Percentiles rank a stretch among this genome's conserved stretches.
Evolutionary conservation across 805 yeast genomes (phyloP).

Genomic region (Blastobotrys terrestris): DNA sequence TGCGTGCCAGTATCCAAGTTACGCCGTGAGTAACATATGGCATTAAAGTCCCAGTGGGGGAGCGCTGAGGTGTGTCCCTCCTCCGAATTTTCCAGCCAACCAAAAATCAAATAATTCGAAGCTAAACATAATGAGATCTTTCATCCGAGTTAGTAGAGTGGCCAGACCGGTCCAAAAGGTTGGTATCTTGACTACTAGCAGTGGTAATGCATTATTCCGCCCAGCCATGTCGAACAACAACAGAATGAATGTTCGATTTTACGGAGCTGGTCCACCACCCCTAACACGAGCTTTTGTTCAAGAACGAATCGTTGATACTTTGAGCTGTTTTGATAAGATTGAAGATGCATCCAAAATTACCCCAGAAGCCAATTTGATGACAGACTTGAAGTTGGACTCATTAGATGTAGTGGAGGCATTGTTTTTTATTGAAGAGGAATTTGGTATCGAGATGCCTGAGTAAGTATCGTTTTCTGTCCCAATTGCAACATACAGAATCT

Average conservation of each 20-base stretch:
- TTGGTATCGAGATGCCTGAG: slow-evolving; percentile 53
- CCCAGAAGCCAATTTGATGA: slow-evolving; percentile 32
- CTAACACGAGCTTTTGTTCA: slow-evolving; percentile 73
- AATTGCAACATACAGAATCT: not conserved
- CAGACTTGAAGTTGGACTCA: slow-evolving; percentile 83
- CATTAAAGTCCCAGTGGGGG: not conserved
- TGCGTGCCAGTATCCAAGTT: no score
- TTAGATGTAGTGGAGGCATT: slow-evolving; percentile 92
- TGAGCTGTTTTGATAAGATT: slow-evolving; percentile 52
- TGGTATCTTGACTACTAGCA: not conserved
- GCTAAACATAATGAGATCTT: not conserved
- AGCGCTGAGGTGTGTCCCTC: not conserved
- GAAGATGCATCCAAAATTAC: slow-evolving; percentile 15
- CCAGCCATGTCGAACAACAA: not conserved
- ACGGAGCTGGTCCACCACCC: slow-evolving; percentile 54
- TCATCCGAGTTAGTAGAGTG: not conserved
- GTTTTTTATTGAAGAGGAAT: slow-evolving; percentile 93
- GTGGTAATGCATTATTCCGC: not conserved
- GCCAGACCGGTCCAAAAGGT: not conserved
- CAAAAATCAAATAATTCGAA: not conserved
- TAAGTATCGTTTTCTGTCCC: slow-evolving; percentile 8
- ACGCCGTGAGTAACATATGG: not conserved
- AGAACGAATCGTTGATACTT: slow-evolving; percentile 72
- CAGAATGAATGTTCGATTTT: slow-evolving; percentile 34
- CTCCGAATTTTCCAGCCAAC: not conserved